These are phyloP conservation scores for Terana coerulea DNA, from an alignment of 768 basidiomycete genomes.

Conservation along the genomic window DNA sequence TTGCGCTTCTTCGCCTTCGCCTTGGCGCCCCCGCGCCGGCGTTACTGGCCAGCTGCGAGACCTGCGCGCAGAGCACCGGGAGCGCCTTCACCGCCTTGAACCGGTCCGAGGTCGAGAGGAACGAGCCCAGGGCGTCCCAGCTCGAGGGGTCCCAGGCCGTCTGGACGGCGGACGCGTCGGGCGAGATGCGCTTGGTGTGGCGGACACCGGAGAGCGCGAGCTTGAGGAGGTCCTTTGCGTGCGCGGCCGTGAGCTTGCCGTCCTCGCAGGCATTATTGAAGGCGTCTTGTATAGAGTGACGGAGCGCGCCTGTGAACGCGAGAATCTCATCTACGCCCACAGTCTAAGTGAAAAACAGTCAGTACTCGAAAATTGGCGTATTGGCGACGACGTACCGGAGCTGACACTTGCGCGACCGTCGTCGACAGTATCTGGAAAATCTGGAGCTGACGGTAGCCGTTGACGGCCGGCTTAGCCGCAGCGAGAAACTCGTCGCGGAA, in stretches of 20 bases:
- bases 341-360: slow-evolving; percentile 24
- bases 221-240: slow-evolving; percentile 80
- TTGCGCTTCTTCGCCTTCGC: slow-evolving; percentile 25
- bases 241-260: slow-evolving; percentile 48
- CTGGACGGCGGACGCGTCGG: slow-evolving; percentile 26
- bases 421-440: slow-evolving; percentile 67
- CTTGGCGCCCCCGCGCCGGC: slow-evolving; percentile 23
- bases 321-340: slow-evolving; percentile 38
- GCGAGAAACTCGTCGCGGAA: slow-evolving; percentile 59
- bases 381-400: slow-evolving; percentile 35
- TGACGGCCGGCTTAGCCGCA: slow-evolving; percentile 57
- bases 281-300: slow-evolving; percentile 44
- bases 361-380: not conserved
- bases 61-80: slow-evolving; percentile 60
- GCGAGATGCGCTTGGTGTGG: slow-evolving; percentile 49
- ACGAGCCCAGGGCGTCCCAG: slow-evolving; percentile 50
- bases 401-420: slow-evolving; percentile 53
- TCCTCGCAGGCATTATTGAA: slow-evolving; percentile 48
- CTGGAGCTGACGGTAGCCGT: slow-evolving; percentile 74
- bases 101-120: slow-evolving; percentile 47
- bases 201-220: slow-evolving; percentile 61
- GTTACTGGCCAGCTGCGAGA: slow-evolving; percentile 32
- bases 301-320: slow-evolving; percentile 49
- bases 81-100: slow-evolving; percentile 64
- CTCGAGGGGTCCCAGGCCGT: slow-evolving; percentile 55